Evolutionary conservation across 169 alveolate species (phyloP).

Genomic region (Ichthyophthirius multifiliis): DNA sequence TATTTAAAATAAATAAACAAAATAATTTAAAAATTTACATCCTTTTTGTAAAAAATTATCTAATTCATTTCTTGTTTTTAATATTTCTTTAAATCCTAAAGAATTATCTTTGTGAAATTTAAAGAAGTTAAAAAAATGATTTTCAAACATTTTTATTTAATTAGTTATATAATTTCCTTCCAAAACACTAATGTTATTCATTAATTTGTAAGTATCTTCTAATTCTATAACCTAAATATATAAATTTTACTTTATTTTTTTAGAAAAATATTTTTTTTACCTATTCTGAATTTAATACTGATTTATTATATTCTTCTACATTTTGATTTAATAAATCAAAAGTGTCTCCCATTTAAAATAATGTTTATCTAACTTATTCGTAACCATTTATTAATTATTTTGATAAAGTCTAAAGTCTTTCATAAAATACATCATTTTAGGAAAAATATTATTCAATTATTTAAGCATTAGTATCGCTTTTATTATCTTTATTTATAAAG

Average conservation of each 20-base stretch:
- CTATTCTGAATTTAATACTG: too few relatives aligned
- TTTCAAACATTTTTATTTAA: not conserved
- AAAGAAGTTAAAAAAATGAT: not conserved
- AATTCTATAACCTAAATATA: not conserved
- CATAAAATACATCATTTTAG: not conserved
- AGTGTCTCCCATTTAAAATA: not conserved
- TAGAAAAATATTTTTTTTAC: too few relatives aligned
- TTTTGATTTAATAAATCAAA: not conserved
- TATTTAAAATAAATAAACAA: not conserved
- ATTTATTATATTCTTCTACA: not conserved
- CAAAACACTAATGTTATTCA: not conserved
- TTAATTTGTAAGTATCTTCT: slow-evolving; percentile 2
- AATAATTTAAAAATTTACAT: not conserved
- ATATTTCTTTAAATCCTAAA: not conserved
- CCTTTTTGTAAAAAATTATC: not conserved
- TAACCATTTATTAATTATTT: not conserved
- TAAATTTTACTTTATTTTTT: too few relatives aligned
- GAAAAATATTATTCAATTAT: not conserved
- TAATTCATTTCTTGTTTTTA: not conserved
- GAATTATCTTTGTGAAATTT: not conserved
- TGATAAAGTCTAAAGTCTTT: not conserved
- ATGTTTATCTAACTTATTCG: not conserved
- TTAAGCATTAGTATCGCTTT: not conserved
- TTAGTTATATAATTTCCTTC: not conserved
- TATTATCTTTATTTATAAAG: not conserved